phyloP scores from a whole-genome alignment of 352 stramenopile species.

The Phytopythium ostracodes region DNA sequence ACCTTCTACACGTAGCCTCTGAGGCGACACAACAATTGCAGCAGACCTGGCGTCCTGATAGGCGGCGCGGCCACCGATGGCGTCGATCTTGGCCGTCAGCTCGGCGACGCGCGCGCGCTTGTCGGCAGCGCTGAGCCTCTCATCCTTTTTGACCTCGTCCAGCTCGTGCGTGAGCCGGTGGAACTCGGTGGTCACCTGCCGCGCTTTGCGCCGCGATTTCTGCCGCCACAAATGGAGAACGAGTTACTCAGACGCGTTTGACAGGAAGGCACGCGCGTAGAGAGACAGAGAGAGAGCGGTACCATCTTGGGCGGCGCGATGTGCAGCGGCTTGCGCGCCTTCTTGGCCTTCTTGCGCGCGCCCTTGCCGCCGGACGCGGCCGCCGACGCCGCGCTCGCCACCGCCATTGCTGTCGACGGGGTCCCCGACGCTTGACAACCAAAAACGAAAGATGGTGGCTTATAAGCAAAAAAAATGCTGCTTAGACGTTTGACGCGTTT shows the following conservation, averaged over 20 bases:
- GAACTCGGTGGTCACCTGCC: slow-evolving; percentile 74
- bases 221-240: no score
- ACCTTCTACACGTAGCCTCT: no score
- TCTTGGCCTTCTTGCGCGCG: slow-evolving; percentile 39
- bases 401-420: neutral
- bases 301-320: slow-evolving; percentile 47
- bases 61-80: slow-evolving; percentile 86
- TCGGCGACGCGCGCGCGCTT: slow-evolving; percentile 34
- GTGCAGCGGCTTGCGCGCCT: slow-evolving; percentile 48
- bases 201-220: slow-evolving; percentile 69
- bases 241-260: no score
- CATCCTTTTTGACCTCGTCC: slow-evolving; percentile 41
- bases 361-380: slow-evolving; percentile 8
- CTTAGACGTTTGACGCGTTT: no score
- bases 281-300: no score
- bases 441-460: no score
- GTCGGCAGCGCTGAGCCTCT: slow-evolving; percentile 15
- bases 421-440: neutral
- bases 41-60: slow-evolving; percentile 93
- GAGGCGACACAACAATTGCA: no score
- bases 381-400: slow-evolving; percentile 13
- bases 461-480: no score
- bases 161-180: slow-evolving; percentile 73
- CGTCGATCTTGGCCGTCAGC: slow-evolving; percentile 71
- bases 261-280: neutral